Conservation (phyloP, 805 yeast genomes). For the Metschnikowia peoriensis region DNA sequence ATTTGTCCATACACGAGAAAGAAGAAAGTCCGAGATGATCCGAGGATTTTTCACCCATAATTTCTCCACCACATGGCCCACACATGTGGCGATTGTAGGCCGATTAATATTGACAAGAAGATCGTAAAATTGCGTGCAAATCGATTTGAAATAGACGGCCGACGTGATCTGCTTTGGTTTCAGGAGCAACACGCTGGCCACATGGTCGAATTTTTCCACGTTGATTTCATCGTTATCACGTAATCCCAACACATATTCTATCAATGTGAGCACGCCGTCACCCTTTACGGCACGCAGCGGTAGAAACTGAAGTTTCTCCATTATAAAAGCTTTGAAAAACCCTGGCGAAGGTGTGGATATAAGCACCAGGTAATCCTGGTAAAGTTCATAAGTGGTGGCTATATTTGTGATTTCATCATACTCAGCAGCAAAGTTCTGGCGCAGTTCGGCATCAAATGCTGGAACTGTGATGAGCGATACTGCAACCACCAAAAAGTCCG, state of each 20-base stretch:
- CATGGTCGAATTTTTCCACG: constrained; percentile 62
- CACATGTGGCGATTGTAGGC: constrained; percentile 57
- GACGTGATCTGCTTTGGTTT: constrained; percentile 56
- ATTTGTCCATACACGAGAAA: constrained; percentile 46
- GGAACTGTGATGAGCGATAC: constrained; percentile 43
- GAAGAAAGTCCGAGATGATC: constrained; percentile 59
- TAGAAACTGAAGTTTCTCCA: constrained; percentile 50
- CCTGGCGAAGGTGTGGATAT: constrained; percentile 48
- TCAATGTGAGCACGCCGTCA: constrained; percentile 70
- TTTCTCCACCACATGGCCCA: constrained; percentile 52
- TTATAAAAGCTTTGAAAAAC: constrained; percentile 46
- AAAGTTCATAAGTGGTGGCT: constrained; percentile 68
- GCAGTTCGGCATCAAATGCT: constrained; percentile 14
- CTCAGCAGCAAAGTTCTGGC: constrained; percentile 8
- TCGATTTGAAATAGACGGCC: constrained; percentile 49
- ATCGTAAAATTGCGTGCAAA: constrained; percentile 64
- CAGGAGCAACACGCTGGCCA: constrained; percentile 60
- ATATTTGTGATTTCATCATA: constrained; percentile 32
- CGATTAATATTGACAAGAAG: constrained; percentile 58
- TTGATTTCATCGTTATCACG: constrained; percentile 71
- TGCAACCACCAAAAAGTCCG: constrained; percentile 54
- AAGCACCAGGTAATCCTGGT: constrained; percentile 57
- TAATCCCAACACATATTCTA: constrained; percentile 76
- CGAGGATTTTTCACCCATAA: constrained; percentile 49
- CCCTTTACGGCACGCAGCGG: constrained; percentile 49